A percentile compares a stretch with the other conserved stretches of the same genome.
These are phyloP conservation scores for Blastobotrys illinoisensis DNA, from an alignment of 1,139 yeast genomes.

Conservation along the genomic window DNA sequence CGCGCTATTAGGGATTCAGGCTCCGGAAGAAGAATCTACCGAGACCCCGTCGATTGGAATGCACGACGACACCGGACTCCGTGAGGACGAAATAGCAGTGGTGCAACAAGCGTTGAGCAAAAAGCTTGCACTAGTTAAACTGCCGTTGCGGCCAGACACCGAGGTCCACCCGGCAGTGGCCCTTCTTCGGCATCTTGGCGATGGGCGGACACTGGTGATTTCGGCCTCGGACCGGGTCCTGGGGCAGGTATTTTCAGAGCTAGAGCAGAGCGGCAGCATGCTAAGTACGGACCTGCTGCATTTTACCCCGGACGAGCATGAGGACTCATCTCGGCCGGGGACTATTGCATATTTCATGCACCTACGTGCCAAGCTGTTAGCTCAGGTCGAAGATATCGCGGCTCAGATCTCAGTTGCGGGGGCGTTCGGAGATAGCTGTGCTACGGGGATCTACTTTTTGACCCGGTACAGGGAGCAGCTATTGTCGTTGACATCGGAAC, in stretches of 20 bases:
- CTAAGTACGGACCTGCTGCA: neutral
- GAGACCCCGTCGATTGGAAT: neutral
- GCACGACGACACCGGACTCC: neutral
- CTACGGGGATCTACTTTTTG: neutral
- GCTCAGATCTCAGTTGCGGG: neutral
- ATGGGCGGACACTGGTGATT: neutral
- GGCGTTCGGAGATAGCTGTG: neutral
- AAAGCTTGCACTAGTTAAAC: neutral
- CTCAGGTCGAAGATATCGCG: neutral
- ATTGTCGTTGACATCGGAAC: neutral
- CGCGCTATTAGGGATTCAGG: neutral
- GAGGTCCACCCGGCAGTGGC: neutral
- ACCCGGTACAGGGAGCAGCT: neutral
- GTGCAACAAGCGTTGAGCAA: neutral
- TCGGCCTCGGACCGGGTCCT: neutral
- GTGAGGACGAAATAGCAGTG: neutral
- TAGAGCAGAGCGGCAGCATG: neutral
- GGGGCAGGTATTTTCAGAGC: neutral
- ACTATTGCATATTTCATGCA: neutral
- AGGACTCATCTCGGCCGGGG: neutral
- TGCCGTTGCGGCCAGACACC: neutral
- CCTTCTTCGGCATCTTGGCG: neutral
- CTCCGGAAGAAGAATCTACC: neutral
- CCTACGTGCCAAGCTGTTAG: neutral
- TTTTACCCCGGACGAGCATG: neutral